These are phyloP conservation scores for Coniochaeta sp. DNA, from an alignment of 2,329 filamentous ascomycete species.

Conservation along the genomic window DNA sequence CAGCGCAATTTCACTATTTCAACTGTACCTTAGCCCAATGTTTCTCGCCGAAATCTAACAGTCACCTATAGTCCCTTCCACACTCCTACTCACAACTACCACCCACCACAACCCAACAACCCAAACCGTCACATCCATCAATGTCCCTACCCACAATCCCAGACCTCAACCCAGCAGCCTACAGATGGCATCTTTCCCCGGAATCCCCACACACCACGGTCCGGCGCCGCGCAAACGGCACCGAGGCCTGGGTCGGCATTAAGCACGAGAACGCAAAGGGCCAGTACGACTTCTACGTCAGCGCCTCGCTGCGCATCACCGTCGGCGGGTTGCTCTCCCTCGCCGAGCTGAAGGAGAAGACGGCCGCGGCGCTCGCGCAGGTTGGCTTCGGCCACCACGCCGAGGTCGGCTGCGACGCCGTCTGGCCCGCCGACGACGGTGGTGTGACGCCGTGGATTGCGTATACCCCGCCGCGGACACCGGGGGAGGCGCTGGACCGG, in stretches of 20 bases:
- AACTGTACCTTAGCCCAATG: too few relatives aligned
- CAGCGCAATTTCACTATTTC: too few relatives aligned
- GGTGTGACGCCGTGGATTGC: background rate
- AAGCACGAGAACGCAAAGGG: background rate
- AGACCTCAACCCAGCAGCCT: background rate
- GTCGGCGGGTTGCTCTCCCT: background rate
- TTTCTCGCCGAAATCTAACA: too few relatives aligned
- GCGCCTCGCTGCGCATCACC: background rate
- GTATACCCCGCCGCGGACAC: background rate
- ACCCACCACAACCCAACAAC: background rate
- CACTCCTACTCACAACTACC: too few relatives aligned
- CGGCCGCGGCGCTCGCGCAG: background rate
- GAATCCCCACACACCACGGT: background rate
- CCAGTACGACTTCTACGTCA: background rate
- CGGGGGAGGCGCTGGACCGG: background rate
- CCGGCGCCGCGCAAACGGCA: background rate
- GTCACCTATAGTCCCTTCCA: too few relatives aligned
- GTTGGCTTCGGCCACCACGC: background rate
- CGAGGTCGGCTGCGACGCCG: background rate
- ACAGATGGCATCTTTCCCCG: background rate
- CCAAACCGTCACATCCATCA: background rate
- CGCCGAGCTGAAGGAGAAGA: background rate
- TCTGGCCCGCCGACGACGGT: background rate
- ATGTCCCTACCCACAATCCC: background rate
- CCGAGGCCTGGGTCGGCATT: background rate